These are phyloP conservation scores for Fusarium marasasianum DNA, from an alignment of 2,329 filamentous ascomycete species.

Conservation along the genomic window DNA sequence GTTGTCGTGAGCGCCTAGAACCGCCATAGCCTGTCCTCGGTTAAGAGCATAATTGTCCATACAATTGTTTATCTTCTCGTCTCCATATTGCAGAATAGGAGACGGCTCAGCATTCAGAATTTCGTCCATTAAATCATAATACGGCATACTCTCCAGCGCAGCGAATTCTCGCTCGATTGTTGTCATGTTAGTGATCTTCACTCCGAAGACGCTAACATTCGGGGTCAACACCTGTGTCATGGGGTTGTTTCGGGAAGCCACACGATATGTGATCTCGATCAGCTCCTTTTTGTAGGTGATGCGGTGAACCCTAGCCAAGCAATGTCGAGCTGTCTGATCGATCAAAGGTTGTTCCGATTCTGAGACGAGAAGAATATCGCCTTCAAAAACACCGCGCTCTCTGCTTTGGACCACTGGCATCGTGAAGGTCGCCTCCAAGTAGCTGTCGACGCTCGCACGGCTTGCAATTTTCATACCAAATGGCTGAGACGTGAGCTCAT, in stretches of 20 bases:
- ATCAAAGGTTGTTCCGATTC: constrained; percentile 75
- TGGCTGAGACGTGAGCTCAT: constrained; percentile 81
- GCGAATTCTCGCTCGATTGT: constrained; percentile 96
- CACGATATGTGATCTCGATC: constrained; percentile 86
- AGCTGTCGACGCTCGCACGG: constrained; percentile 89
- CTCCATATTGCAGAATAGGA: constrained; percentile 82
- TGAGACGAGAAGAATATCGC: constrained; percentile 89
- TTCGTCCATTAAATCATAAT: constrained; percentile 95
- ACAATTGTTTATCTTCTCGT: constrained; percentile 74
- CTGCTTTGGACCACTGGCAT: constrained; percentile 77
- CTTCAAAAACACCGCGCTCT: constrained; percentile 79
- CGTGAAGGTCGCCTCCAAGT: constrained; percentile 88
- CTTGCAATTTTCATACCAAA: constrained; percentile 91
- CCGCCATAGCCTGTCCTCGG: constrained; percentile 86
- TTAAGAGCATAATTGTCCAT: constrained; percentile 87
- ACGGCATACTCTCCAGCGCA: constrained; percentile 87
- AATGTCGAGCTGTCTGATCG: constrained; percentile 75
- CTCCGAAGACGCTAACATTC: constrained; percentile 74
- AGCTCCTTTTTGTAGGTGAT: constrained; percentile 82
- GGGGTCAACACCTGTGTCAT: constrained; percentile 72
- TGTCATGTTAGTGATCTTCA: constrained; percentile 91
- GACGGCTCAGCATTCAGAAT: constrained; percentile 90
- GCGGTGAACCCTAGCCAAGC: constrained; percentile 84
- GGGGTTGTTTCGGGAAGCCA: constrained; percentile 73
- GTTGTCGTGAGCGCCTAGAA: constrained; percentile 91